Conservation (phyloP, 2,329 filamentous ascomycete species). For the Pseudopithomyces chartarum region DNA sequence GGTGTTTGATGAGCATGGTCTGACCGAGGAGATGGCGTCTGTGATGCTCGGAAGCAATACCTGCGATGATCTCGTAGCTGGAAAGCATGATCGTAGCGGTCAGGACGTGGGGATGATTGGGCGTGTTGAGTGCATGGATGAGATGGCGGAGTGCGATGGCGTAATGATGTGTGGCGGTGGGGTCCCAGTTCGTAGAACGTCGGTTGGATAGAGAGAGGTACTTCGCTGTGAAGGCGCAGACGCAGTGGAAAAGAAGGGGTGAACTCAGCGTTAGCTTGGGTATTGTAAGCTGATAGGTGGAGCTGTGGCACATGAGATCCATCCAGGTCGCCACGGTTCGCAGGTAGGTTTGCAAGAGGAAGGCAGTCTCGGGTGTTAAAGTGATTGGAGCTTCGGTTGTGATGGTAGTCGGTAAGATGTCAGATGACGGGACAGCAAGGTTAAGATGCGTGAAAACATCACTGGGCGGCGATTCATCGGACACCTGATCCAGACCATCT, state of each 20-base stretch:
- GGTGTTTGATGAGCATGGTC: slow-evolving; percentile 35
- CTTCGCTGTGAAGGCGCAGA: slow-evolving; percentile 43
- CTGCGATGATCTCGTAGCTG: slow-evolving; percentile 39
- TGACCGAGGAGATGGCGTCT: slow-evolving; percentile 38
- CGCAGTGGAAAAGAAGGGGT: slow-evolving; percentile 38
- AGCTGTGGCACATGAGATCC: slow-evolving; percentile 38
- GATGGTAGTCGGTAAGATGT: slow-evolving; percentile 6
- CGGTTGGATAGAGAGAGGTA: slow-evolving; percentile 35
- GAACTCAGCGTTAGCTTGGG: slow-evolving; percentile 34
- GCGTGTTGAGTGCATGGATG: slow-evolving; percentile 33
- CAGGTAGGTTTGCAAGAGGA: slow-evolving; percentile 38
- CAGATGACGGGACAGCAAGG: slow-evolving; percentile 17
- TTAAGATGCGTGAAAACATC: slow-evolving; percentile 15
- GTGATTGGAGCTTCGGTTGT: slow-evolving; percentile 13
- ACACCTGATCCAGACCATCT: slow-evolving; percentile 23
- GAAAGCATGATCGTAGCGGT: slow-evolving; percentile 41
- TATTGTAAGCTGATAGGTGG: slow-evolving; percentile 37
- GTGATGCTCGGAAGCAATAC: slow-evolving; percentile 34
- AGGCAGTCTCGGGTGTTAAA: slow-evolving; percentile 36
- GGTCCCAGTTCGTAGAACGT: slow-evolving; percentile 34
- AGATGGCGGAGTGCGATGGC: slow-evolving; percentile 35
- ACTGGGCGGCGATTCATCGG: slow-evolving; percentile 16
- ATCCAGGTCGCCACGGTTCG: slow-evolving; percentile 42
- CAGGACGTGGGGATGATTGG: slow-evolving; percentile 32
- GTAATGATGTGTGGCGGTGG: slow-evolving; percentile 36